phyloP scores from a whole-genome alignment of 2,329 filamentous ascomycete species.

The Aureobasidium sp. region DNA sequence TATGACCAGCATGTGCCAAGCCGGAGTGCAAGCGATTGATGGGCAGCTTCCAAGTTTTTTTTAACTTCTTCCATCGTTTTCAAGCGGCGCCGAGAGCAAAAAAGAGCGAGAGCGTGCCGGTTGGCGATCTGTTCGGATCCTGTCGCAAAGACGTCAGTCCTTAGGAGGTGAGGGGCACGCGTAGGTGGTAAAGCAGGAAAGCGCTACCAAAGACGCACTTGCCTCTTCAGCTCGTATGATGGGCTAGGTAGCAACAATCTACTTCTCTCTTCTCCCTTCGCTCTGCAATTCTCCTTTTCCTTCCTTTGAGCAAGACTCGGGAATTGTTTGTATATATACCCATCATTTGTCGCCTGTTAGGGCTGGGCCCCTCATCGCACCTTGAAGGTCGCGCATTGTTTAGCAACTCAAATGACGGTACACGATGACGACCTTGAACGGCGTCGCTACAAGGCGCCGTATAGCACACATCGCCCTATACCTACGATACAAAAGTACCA shows the following conservation, averaged over 20 bases:
- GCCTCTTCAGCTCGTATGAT: background rate
- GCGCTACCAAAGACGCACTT: background rate
- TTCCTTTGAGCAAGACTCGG: constrained; percentile 14
- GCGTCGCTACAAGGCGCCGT: constrained; percentile 36
- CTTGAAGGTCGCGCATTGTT: constrained; percentile 6
- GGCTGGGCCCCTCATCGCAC: constrained; percentile 15
- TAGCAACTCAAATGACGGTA: background rate
- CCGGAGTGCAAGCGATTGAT: background rate
- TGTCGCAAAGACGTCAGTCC: background rate
- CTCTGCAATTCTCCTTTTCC: background rate
- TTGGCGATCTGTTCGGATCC: background rate
- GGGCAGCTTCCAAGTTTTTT: background rate
- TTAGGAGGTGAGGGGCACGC: background rate
- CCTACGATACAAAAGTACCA: constrained; percentile 42
- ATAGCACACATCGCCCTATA: constrained; percentile 39
- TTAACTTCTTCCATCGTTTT: background rate
- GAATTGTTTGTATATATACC: background rate
- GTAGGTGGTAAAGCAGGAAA: constrained; percentile 4
- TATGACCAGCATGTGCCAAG: background rate
- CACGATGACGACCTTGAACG: constrained; percentile 35
- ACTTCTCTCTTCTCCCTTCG: background rate
- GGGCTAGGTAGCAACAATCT: constrained; percentile 4
- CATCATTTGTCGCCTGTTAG: background rate
- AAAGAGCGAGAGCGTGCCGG: background rate
- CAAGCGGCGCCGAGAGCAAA: background rate